These are phyloP conservation scores for Arachnopeziza araneosa DNA, from an alignment of 2,329 filamentous ascomycete species.

Conservation along the genomic window DNA sequence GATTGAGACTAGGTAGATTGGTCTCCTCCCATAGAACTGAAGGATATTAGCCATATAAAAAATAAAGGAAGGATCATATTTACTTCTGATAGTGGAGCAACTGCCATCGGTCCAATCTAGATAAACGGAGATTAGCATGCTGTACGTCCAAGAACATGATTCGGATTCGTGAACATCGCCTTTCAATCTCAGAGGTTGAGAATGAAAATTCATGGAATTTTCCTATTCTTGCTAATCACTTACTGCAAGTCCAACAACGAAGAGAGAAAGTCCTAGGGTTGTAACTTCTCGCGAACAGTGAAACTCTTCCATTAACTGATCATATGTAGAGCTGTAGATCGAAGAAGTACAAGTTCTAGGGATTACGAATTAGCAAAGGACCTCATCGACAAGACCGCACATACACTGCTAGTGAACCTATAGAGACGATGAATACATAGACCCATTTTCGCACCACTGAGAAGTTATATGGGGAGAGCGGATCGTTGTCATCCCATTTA, in stretches of 20 bases:
- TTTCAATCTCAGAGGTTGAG: background rate
- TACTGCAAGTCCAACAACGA: constrained; percentile 63
- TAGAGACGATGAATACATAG: constrained; percentile 65
- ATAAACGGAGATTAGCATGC: background rate
- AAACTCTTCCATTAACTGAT: constrained; percentile 71
- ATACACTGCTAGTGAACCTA: constrained; percentile 74
- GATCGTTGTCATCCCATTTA: constrained; percentile 66
- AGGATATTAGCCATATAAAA: background rate
- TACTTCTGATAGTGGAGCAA: constrained; percentile 57
- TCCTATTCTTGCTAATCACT: background rate
- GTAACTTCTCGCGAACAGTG: constrained; percentile 64
- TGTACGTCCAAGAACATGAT: background rate
- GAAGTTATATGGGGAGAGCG: constrained; percentile 66
- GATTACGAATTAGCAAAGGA: background rate
- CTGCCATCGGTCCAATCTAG: constrained; percentile 54
- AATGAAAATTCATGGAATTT: background rate
- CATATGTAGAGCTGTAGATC: constrained; percentile 82
- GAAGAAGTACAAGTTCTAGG: constrained; percentile 76
- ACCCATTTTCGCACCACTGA: constrained; percentile 62
- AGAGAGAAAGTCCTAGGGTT: constrained; percentile 75
- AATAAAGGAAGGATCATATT: constrained; percentile 8
- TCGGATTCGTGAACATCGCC: too few species aligned
- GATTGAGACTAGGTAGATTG: constrained; percentile 22
- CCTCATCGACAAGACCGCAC: constrained; percentile 32
- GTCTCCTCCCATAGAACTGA: background rate